Percentiles rank a stretch among this genome's conserved stretches.
Evolutionary conservation across 257 asterid genomes (phyloP).

Genomic region (Penstemon newberryi): DNA sequence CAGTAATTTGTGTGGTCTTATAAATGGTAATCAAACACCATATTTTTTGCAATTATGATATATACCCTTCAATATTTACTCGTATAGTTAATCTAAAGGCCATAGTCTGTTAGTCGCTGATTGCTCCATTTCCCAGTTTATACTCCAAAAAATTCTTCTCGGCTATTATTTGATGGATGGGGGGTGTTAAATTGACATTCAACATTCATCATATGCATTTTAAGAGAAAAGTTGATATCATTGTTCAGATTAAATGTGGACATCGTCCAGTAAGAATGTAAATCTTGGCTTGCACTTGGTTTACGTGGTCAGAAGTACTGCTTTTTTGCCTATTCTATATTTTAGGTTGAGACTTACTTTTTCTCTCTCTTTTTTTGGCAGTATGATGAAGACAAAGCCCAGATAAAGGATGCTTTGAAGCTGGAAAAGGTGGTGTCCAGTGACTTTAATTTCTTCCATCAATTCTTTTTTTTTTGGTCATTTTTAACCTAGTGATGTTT

Average conservation of each 20-base stretch:
- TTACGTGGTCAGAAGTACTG: background rate
- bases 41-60: background rate
- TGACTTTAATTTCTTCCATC: slow-evolving; percentile 22
- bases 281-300: slow-evolving; percentile 10
- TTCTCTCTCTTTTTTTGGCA: slow-evolving; percentile 35
- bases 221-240: slow-evolving; percentile 2
- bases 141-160: background rate
- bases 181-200: slow-evolving; percentile 15
- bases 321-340: background rate
- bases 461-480: slow-evolving; percentile 2
- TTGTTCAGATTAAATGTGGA: slow-evolving; percentile 1
- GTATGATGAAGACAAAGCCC: slow-evolving; percentile 83
- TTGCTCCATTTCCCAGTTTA: background rate
- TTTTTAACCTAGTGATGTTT: background rate
- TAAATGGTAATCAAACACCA: background rate
- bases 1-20: background rate
- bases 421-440: slow-evolving; percentile 57
- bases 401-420: slow-evolving; percentile 74
- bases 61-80: no score
- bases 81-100: no score
- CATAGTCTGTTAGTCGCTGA: background rate
- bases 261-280: slow-evolving; percentile 17
- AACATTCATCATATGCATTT: background rate
- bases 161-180: background rate
- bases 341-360: slow-evolving; percentile 21